A percentile compares a stretch with the other conserved stretches of the same genome.
These are phyloP conservation scores for Alternaria alternata DNA, from an alignment of 2,329 filamentous ascomycete species.

Conservation along the genomic window DNA sequence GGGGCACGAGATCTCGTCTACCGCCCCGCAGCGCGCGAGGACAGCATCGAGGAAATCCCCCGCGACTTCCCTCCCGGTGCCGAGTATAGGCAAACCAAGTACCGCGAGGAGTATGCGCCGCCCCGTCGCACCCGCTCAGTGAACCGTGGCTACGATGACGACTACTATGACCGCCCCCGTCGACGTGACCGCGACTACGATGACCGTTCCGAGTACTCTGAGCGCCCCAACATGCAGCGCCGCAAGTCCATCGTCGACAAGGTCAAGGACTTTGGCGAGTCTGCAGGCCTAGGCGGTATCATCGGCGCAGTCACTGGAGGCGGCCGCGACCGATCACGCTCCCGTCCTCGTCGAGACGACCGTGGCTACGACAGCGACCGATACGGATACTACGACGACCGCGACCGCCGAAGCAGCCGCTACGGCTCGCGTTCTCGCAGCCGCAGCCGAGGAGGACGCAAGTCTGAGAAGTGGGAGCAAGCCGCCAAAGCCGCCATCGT, in stretches of 20 bases:
- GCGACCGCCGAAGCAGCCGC: constrained; percentile 48
- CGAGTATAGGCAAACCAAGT: constrained; percentile 56
- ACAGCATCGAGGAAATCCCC: constrained; percentile 85
- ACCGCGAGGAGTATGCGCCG: constrained; percentile 58
- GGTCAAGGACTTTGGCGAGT: constrained; percentile 63
- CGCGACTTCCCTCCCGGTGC: constrained; percentile 79
- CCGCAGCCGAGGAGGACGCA: constrained; percentile 56
- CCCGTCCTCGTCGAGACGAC: constrained; percentile 48
- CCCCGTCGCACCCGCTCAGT: constrained; percentile 71
- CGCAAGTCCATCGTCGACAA: constrained; percentile 66
- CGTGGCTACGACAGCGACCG: constrained; percentile 59
- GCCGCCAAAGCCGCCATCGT: constrained; percentile 90
- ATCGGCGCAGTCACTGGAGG: constrained; percentile 60
- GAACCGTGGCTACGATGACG: constrained; percentile 67
- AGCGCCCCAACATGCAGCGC: constrained; percentile 55
- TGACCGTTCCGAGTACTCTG: constrained; percentile 56
- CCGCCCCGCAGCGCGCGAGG: constrained; percentile 65
- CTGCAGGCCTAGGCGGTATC: constrained; percentile 65
- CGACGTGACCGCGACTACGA: constrained; percentile 58
- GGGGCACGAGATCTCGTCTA: constrained; percentile 59
- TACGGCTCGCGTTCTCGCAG: constrained; percentile 65
- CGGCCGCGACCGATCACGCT: constrained; percentile 66
- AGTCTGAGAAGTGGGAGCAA: constrained; percentile 70
- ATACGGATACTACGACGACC: constrained; percentile 34
- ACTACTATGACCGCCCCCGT: constrained; percentile 49